These are phyloP conservation scores for Craterostigma plantagineum DNA, from an alignment of 257 asterid species.

Conservation along the genomic window DNA sequence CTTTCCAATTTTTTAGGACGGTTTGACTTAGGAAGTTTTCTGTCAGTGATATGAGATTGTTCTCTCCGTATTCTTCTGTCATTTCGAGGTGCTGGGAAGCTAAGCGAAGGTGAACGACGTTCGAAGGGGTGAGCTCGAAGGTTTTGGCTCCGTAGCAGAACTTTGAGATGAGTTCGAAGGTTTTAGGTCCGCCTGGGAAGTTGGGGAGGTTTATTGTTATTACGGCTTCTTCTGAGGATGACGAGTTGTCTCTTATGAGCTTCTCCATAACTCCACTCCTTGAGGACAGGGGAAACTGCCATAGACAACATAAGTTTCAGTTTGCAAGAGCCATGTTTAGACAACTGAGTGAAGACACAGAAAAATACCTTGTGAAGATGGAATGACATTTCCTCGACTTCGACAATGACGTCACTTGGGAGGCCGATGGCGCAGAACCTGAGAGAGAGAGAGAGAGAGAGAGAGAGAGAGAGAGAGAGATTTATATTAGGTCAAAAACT, in stretches of 20 bases:
- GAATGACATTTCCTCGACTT: slow-evolving; percentile 91
- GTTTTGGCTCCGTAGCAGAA: slow-evolving; percentile 89
- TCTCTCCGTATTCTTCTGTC: slow-evolving; percentile 88
- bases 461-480: slow-evolving; percentile 6
- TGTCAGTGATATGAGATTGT: slow-evolving; percentile 59
- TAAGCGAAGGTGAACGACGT: slow-evolving; percentile 68
- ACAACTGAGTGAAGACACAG: neutral
- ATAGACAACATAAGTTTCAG: neutral
- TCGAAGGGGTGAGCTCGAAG: slow-evolving; percentile 85
- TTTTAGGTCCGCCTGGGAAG: slow-evolving; percentile 77
- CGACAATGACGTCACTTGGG: slow-evolving; percentile 84
- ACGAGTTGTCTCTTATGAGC: slow-evolving; percentile 63
- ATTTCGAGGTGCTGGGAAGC: slow-evolving; percentile 85
- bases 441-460: slow-evolving; percentile 9
- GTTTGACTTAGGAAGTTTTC: slow-evolving; percentile 73
- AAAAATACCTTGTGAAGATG: slow-evolving; percentile 85
- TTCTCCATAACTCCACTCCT: slow-evolving; percentile 86
- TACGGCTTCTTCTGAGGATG: slow-evolving; percentile 32
- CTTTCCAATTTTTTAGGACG: slow-evolving; percentile 63
- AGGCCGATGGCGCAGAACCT: slow-evolving; percentile 97
- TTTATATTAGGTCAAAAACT: neutral
- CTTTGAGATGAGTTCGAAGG: slow-evolving; percentile 82
- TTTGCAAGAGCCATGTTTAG: neutral
- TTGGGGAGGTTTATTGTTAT: slow-evolving; percentile 38
- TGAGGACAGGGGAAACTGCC: slow-evolving; percentile 14